Evolutionary conservation across 73 alveolate species (phyloP).

Genomic region (Stentor coeruleus): DNA sequence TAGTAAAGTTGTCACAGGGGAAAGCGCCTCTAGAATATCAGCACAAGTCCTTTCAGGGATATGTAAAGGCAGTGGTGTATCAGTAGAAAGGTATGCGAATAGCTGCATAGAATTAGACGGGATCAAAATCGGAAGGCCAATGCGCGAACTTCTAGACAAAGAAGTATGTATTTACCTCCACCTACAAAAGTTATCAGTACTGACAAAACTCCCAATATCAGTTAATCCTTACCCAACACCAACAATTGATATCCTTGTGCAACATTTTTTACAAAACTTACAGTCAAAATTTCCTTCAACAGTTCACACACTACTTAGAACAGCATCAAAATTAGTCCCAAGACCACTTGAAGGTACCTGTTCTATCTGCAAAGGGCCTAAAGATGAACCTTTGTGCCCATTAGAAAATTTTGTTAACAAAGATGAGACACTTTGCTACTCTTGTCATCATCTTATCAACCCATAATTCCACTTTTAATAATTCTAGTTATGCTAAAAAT

Average conservation of each 20-base stretch:
- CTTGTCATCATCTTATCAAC: constrained; percentile 8
- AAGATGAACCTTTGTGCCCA: neutral
- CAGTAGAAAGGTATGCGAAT: neutral
- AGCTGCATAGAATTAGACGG: neutral
- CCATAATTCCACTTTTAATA: no score
- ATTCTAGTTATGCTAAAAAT: no score
- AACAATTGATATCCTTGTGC: neutral
- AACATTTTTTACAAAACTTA: neutral
- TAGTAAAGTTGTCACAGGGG: constrained; percentile 10
- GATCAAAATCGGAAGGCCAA: neutral
- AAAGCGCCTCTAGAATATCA: constrained; percentile 6
- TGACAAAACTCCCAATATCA: neutral
- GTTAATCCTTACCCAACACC: neutral
- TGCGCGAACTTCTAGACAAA: constrained; percentile 11
- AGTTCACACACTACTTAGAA: constrained; percentile 6
- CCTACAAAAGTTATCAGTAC: neutral
- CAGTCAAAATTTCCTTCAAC: constrained; percentile 20
- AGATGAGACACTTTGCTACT: neutral
- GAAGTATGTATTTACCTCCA: neutral
- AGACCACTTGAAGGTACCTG: neutral
- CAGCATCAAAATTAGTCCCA: constrained; percentile 14
- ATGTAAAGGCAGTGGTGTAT: constrained; percentile 10
- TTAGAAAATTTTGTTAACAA: neutral
- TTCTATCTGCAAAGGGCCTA: neutral
- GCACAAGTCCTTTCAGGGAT: constrained; percentile 4